Evolutionary conservation across 768 basidiomycete genomes (phyloP).

Genomic region (Astraeus odoratus): DNA sequence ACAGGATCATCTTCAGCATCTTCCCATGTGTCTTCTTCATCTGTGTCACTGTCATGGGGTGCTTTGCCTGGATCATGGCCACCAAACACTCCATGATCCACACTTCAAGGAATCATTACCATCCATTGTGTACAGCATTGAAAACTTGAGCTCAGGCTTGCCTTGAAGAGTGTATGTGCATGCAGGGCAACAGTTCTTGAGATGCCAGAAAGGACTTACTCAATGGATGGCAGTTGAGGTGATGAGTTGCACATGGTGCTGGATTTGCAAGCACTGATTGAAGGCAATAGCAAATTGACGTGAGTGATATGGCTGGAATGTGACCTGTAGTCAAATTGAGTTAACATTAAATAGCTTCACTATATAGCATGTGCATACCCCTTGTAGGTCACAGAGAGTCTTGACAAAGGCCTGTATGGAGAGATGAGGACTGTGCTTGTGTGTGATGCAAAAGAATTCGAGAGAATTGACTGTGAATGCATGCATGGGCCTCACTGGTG

Average conservation of each 20-base stretch:
- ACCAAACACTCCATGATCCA: neutral
- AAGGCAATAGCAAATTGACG: conserved; percentile 19
- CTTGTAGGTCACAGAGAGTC: conserved; percentile 14
- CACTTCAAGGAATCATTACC: conserved; percentile 6
- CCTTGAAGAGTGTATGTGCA: conserved; percentile 4
- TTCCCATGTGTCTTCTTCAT: no score
- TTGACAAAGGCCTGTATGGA: conserved; percentile 17
- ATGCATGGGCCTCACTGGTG: conserved; percentile 6
- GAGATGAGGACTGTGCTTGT: conserved; percentile 9
- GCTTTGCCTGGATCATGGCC: no score
- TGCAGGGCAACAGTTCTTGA: conserved; percentile 6
- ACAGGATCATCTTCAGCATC: no score
- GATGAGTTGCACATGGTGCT: conserved; percentile 4
- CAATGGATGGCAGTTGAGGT: conserved; percentile 9
- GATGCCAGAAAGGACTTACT: conserved; percentile 2
- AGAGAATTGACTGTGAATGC: conserved; percentile 20
- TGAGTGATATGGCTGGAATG: conserved; percentile 5
- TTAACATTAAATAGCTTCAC: no score
- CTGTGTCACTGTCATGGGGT: no score
- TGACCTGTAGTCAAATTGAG: no score
- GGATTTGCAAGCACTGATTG: conserved; percentile 23
- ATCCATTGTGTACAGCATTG: conserved; percentile 7
- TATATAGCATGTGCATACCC: neutral
- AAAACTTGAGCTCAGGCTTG: conserved; percentile 1
- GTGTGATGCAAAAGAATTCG: conserved; percentile 9